Conservation (phyloP, 768 basidiomycete genomes). For the Calocybe gangraenosa region DNA sequence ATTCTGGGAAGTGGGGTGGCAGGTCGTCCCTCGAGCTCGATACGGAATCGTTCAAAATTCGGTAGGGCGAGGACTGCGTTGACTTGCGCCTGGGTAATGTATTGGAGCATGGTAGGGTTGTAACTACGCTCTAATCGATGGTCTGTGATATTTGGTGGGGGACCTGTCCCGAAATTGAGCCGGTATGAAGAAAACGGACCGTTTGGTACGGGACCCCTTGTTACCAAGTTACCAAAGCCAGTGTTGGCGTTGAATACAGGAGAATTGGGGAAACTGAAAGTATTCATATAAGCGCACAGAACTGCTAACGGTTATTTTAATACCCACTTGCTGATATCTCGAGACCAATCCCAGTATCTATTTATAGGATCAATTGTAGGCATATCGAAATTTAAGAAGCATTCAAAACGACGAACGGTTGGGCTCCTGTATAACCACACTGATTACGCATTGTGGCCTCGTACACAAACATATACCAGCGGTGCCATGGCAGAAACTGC, state of each 20-base stretch:
- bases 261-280: not conserved
- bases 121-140: not conserved
- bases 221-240: not conserved
- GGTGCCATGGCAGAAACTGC: slow-evolving; percentile 27
- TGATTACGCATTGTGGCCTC: slow-evolving; percentile 20
- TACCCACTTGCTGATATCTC: not conserved
- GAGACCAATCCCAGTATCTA: slow-evolving; percentile 4
- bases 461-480: slow-evolving; percentile 18
- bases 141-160: not conserved
- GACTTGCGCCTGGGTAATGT: slow-evolving; percentile 9
- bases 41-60: slow-evolving; percentile 29
- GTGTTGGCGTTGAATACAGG: not conserved
- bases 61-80: slow-evolving; percentile 4
- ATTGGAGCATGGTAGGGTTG: slow-evolving; percentile 8
- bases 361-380: slow-evolving; percentile 7
- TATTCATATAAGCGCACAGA: too few relatives aligned
- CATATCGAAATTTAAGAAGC: slow-evolving; percentile 14
- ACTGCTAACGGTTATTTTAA: too few relatives aligned
- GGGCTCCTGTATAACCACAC: slow-evolving; percentile 21
- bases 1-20: slow-evolving; percentile 21
- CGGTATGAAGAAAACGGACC: not conserved
- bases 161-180: too few relatives aligned
- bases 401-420: slow-evolving; percentile 13
- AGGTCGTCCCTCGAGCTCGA: slow-evolving; percentile 31
- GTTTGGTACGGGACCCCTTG: not conserved